Evolutionary conservation across 2,329 filamentous ascomycete species (phyloP).

Genomic region (Elsinoe batatas): DNA sequence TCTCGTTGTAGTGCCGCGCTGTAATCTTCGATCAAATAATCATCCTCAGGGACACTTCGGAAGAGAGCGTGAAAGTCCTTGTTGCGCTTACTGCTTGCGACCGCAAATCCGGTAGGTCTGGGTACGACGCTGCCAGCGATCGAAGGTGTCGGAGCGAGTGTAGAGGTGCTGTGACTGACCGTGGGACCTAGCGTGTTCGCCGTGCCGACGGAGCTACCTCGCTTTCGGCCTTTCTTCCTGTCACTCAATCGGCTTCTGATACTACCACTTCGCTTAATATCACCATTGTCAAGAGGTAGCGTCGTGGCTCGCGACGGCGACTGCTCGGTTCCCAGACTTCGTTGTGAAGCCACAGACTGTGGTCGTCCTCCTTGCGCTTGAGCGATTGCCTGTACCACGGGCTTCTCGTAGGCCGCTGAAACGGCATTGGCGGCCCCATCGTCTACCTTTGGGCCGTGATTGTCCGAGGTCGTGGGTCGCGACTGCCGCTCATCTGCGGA

Average conservation of each 20-base stretch:
- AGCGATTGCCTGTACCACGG: constrained; percentile 22
- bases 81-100: constrained; percentile 92
- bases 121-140: constrained; percentile 48
- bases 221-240: constrained; percentile 53
- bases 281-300: constrained; percentile 48
- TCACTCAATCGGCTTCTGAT: constrained; percentile 44
- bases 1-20: constrained; percentile 93
- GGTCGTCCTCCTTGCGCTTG: constrained; percentile 29
- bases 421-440: constrained; percentile 50
- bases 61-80: constrained; percentile 89
- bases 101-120: constrained; percentile 86
- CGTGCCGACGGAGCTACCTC: constrained; percentile 64
- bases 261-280: constrained; percentile 45
- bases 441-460: constrained; percentile 47
- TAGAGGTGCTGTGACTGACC: constrained; percentile 59
- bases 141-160: constrained; percentile 40
- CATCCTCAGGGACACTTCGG: constrained; percentile 93
- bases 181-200: constrained; percentile 60
- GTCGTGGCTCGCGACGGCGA: constrained; percentile 59
- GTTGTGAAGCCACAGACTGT: constrained; percentile 32
- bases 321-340: constrained; percentile 41
- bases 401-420: constrained; percentile 48
- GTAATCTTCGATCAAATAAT: constrained; percentile 97
- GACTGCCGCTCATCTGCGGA: constrained; percentile 1
- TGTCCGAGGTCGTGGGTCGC: constrained; percentile 28